phyloP scores from a whole-genome alignment of 2,329 filamentous ascomycete species.

The Aspergillus sp. region DNA sequence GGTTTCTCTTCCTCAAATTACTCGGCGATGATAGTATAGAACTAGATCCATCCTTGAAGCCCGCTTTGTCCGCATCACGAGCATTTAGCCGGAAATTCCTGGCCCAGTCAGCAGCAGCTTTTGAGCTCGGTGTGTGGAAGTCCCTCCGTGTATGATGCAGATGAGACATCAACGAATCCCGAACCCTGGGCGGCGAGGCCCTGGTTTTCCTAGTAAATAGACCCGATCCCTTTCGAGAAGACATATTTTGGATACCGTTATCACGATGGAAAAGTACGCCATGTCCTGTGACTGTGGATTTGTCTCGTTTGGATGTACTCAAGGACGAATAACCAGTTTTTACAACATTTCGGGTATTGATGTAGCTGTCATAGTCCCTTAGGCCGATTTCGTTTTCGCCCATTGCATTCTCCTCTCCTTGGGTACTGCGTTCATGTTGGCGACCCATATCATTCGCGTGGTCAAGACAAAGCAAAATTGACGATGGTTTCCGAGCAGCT shows the following conservation, averaged over 20 bases:
- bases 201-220: background rate
- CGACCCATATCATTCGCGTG: slow-evolving; percentile 8
- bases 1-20: slow-evolving; percentile 1
- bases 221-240: background rate
- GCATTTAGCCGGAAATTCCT: slow-evolving; percentile 31
- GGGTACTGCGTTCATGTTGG: background rate
- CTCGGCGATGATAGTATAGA: slow-evolving; percentile 14
- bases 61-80: slow-evolving; percentile 9
- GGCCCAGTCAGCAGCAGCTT: slow-evolving; percentile 29
- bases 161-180: slow-evolving; percentile 18
- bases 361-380: background rate
- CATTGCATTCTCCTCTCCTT: background rate
- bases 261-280: background rate
- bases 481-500: slow-evolving; percentile 12
- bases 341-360: background rate
- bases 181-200: slow-evolving; percentile 10
- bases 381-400: background rate
- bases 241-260: background rate
- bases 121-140: slow-evolving; percentile 14
- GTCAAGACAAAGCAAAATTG: slow-evolving; percentile 15
- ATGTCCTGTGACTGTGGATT: too few relatives aligned
- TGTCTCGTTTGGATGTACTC: background rate
- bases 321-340: background rate
- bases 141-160: slow-evolving; percentile 17
- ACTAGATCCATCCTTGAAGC: slow-evolving; percentile 7